Conservation (phyloP, 73 alveolate genomes). For the Effrenium voratum region DNA sequence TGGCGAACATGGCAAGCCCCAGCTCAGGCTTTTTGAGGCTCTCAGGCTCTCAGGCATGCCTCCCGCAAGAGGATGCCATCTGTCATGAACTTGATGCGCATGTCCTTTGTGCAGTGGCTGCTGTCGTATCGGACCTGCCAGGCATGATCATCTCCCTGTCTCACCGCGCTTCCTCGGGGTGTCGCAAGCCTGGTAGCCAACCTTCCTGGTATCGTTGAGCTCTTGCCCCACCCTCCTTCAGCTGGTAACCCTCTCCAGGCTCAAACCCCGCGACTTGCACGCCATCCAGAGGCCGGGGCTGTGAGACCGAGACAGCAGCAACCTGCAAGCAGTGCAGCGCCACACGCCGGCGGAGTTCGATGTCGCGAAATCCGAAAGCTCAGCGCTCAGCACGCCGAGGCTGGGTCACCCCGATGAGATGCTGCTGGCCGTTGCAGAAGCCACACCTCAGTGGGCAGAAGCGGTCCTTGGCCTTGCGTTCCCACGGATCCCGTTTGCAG, state of each 20-base stretch:
- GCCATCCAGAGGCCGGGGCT: conserved; percentile 35
- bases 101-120: conserved; percentile 60
- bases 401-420: conserved; percentile 95
- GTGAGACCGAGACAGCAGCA: conserved; percentile 95
- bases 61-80: conserved; percentile 89
- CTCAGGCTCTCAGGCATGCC: not conserved
- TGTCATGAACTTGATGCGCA: conserved; percentile 84
- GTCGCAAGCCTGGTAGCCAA: conserved; percentile 49
- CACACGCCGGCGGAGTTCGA: not conserved
- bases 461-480: too few species aligned
- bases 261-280: not conserved
- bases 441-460: conserved; percentile 15
- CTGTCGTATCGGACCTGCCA: conserved; percentile 93
- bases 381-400: conserved; percentile 95
- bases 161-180: not conserved
- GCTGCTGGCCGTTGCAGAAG: conserved; percentile 67
- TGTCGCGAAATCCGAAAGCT: too few species aligned
- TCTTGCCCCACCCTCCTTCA: conserved; percentile 95
- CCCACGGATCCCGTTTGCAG: not conserved
- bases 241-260: not conserved
- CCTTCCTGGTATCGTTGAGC: conserved; percentile 41
- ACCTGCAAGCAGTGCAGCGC: conserved; percentile 13
- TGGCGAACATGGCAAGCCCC: not conserved
- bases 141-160: not conserved
- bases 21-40: not conserved